These are phyloP conservation scores for Arthrobotrys iridis DNA, from an alignment of 2,329 filamentous ascomycete genomes.

Conservation along the genomic window DNA sequence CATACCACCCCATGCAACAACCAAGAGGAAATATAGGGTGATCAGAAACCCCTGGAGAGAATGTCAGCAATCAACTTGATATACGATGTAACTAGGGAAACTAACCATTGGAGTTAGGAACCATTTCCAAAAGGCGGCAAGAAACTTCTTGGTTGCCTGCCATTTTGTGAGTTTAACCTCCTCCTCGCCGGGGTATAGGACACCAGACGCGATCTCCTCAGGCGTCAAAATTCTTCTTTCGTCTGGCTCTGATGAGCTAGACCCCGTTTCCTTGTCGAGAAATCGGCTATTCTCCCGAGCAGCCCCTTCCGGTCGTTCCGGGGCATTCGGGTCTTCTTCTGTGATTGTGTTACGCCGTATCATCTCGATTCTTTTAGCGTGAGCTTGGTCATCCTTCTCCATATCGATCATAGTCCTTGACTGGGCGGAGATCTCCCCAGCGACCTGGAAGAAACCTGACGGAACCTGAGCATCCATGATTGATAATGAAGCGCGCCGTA, in stretches of 20 bases:
- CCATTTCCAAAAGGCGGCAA: constrained; percentile 76
- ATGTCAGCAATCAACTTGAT: neutral
- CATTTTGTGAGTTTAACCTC: constrained; percentile 65
- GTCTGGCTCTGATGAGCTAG: constrained; percentile 10
- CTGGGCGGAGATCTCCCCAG: constrained; percentile 55
- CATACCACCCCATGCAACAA: constrained; percentile 92
- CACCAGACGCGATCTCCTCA: constrained; percentile 72
- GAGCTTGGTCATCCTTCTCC: constrained; percentile 40
- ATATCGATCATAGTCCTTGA: constrained; percentile 48
- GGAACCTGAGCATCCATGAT: constrained; percentile 43
- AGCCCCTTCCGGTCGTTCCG: constrained; percentile 54
- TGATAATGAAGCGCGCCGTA: constrained; percentile 46
- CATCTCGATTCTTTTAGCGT: constrained; percentile 36
- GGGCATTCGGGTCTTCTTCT: constrained; percentile 57
- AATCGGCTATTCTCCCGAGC: constrained; percentile 57
- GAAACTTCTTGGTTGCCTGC: constrained; percentile 69
- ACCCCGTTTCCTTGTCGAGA: constrained; percentile 28
- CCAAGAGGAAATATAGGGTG: constrained; percentile 79
- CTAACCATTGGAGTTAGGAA: constrained; percentile 72
- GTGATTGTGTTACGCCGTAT: constrained; percentile 54
- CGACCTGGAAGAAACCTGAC: constrained; percentile 48
- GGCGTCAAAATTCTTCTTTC: constrained; percentile 59
- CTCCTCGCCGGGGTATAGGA: constrained; percentile 69
- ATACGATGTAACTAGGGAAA: neutral
- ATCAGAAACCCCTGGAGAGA: constrained; percentile 72